Base-by-base conservation (phyloP, 148 eudicot species). In the Silene conica region DNA sequence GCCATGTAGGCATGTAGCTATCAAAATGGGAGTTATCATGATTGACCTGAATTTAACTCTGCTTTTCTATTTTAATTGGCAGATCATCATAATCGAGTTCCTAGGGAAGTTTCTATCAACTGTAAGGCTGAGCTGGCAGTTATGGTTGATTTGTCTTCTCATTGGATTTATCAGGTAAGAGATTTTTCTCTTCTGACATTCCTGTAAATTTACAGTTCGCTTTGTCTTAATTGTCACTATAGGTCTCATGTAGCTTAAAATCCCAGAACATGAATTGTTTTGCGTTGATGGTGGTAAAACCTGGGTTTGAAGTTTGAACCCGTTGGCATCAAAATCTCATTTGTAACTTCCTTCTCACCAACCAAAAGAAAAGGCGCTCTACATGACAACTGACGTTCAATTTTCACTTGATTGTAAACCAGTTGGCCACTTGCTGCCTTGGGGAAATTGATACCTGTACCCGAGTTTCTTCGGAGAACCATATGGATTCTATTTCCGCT, bases 391-490 rank as follows among this genome's bases (percentile, higher is more conserved):
- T 64, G 38, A 64, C 20, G 18, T 34, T 18, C 3, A 64, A 9
- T 5, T 64, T 14, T 28, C 38, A 0, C 45, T 64, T 31, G 68
- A 6, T 16, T 64, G 11, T 4, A 18, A 71, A 81, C 63, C 78
- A 93, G 98, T 74, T 90, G 96, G 96, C 98, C 98, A 41, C 98
- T 93, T 80, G 98, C 96, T 26, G 71, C 82, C 2, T 21, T 90
- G 73, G 98, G 96, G 12, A 93, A 93, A 67, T 77, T 85, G 22
- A 90, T 90, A 71, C 98, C 96, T 10, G 98, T 90, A 19, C 80
- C 96, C 9, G 73, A 85, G 76, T 87, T 79, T 58, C 89, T 93
- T 4, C 79, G 89, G 18, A 76, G 87, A 68, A 85, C 68, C 68
- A 64, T 64, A 16, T 64, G 68, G 68, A 26, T 64, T 46, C 46